Evolutionary conservation across 139 green algal species (phyloP).

Genomic region (Asterochloris erici): DNA sequence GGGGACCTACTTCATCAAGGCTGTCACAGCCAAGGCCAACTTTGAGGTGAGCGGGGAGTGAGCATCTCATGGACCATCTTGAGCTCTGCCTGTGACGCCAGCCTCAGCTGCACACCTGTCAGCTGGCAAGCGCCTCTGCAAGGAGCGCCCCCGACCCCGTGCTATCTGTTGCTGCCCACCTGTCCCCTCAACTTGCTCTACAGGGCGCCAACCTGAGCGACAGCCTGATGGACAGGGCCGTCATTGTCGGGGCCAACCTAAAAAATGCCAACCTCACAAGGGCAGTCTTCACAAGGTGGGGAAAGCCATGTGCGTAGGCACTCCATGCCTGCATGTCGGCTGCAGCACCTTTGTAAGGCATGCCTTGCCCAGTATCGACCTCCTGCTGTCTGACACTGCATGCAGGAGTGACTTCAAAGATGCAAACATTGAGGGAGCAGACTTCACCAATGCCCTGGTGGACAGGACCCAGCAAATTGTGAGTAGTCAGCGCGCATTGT

Average conservation of each 20-base stretch:
- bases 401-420: conserved; percentile 44
- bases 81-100: too few species aligned
- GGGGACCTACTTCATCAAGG: conserved; percentile 77
- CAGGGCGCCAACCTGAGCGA: conserved; percentile 86
- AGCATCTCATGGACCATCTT: not conserved
- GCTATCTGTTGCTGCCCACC: too few species aligned
- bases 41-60: conserved; percentile 41
- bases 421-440: conserved; percentile 66
- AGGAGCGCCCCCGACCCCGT: too few species aligned
- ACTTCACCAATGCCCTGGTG: conserved; percentile 93
- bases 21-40: conserved; percentile 44
- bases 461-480: conserved; percentile 86
- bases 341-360: too few species aligned
- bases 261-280: conserved; percentile 76
- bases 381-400: too few species aligned
- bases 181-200: not conserved
- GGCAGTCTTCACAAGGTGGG: conserved; percentile 70
- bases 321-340: not conserved
- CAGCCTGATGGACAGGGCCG: conserved; percentile 82
- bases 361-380: too few species aligned
- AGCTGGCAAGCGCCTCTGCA: too few species aligned
- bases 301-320: not conserved
- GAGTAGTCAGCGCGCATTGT: not conserved
- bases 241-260: conserved; percentile 85
- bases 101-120: too few species aligned